phyloP scores from a whole-genome alignment of 140 eudicot species.

The Senecio squalidus region DNA sequence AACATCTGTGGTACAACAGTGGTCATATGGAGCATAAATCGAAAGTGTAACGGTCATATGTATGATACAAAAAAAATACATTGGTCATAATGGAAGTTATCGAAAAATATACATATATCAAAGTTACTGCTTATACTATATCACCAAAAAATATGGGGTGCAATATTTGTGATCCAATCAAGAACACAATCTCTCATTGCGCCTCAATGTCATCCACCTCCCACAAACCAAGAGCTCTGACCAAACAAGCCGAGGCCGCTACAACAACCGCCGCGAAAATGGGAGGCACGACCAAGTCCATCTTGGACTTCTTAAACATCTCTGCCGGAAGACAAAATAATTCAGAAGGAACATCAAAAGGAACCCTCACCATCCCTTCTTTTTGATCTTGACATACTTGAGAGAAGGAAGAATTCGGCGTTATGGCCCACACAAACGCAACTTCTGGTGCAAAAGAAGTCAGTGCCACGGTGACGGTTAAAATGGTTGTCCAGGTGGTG shows the following conservation, averaged over 20 bases:
- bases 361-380: constrained; percentile 58
- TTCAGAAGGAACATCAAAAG: constrained; percentile 61
- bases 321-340: constrained; percentile 54
- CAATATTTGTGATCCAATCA: background rate
- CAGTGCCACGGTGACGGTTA: constrained; percentile 60
- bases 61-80: too few relatives aligned
- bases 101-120: too few relatives aligned
- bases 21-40: too few relatives aligned
- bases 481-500: constrained; percentile 64
- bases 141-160: background rate
- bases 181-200: background rate
- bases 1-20: too few relatives aligned
- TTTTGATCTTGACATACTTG: constrained; percentile 31
- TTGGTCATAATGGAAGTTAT: too few relatives aligned
- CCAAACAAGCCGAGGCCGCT: constrained; percentile 61
- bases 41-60: too few relatives aligned
- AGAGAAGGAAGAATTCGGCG: constrained; percentile 51
- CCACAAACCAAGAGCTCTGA: constrained; percentile 76
- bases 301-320: constrained; percentile 48
- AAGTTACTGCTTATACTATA: too few relatives aligned
- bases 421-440: constrained; percentile 63
- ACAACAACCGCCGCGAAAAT: constrained; percentile 78
- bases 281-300: constrained; percentile 79
- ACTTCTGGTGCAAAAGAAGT: constrained; percentile 72
- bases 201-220: constrained; percentile 51